Evolutionary conservation across 768 basidiomycete genomes (phyloP).

Genomic region (Pilatotrama ljubarskyi): DNA sequence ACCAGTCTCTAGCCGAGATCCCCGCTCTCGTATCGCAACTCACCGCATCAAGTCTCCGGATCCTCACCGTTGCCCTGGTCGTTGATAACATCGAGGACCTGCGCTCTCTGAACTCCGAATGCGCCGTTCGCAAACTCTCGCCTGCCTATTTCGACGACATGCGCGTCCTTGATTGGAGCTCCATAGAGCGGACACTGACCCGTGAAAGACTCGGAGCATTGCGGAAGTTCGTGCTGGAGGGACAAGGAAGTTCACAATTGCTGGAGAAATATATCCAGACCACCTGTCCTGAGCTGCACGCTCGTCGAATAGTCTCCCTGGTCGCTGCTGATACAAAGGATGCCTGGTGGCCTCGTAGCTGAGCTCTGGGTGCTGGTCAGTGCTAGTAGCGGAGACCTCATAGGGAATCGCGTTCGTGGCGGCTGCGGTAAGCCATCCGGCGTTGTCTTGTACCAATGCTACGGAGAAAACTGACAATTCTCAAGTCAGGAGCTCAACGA

Average conservation of each 20-base stretch:
- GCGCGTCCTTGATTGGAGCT: constrained; percentile 24
- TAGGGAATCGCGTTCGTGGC: too few relatives aligned
- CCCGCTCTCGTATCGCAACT: constrained; percentile 22
- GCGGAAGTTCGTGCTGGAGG: constrained; percentile 18
- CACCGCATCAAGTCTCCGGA: constrained; percentile 17
- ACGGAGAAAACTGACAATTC: too few relatives aligned
- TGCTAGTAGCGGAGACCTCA: too few relatives aligned
- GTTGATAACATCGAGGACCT: constrained; percentile 28
- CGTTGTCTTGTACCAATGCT: too few relatives aligned
- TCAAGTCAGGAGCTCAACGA: too few relatives aligned
- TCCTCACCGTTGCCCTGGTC: constrained; percentile 20
- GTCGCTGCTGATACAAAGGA: not conserved
- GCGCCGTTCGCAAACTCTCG: constrained; percentile 22
- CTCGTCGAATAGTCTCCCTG: constrained; percentile 1
- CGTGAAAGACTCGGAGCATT: not conserved
- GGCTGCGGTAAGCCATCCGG: too few relatives aligned
- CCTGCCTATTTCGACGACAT: constrained; percentile 25
- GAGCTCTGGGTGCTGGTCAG: too few relatives aligned
- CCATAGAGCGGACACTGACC: constrained; percentile 4
- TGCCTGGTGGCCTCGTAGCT: too few relatives aligned
- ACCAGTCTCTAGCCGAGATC: constrained; percentile 26
- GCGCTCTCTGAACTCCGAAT: constrained; percentile 27
- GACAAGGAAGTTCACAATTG: constrained; percentile 4
- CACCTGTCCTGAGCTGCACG: constrained; percentile 5
- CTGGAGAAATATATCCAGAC: constrained; percentile 8